These are phyloP conservation scores for Ampelocalamus luodianensis DNA, from an alignment of 176 grass and related monocot genomes.

Conservation along the genomic window DNA sequence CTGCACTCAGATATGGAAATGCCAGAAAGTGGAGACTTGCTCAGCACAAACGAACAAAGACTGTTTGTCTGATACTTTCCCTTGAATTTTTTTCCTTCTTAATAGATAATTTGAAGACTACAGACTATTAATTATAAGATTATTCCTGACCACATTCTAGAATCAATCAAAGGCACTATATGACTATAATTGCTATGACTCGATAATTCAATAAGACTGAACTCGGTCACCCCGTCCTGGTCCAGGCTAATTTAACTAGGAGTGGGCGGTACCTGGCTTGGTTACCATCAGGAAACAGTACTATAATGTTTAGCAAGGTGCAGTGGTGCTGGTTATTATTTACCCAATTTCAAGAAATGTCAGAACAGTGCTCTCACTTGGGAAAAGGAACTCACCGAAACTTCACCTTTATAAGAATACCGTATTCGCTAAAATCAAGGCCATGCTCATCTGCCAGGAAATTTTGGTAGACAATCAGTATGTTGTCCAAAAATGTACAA, in stretches of 20 bases:
- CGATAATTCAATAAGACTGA: neutral
- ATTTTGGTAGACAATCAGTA: constrained; percentile 4
- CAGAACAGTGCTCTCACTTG: constrained; percentile 2
- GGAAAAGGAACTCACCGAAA: constrained; percentile 74
- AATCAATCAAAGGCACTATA: neutral
- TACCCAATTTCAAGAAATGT: constrained; percentile 30
- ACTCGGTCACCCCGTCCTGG: neutral
- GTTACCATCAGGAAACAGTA: constrained; percentile 24
- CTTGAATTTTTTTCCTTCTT: neutral
- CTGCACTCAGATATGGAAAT: neutral
- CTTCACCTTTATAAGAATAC: constrained; percentile 96
- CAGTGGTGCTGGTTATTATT: neutral
- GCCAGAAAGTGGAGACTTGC: neutral
- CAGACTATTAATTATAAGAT: neutral
- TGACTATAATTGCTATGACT: neutral
- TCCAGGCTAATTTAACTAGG: neutral
- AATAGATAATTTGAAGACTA: constrained; percentile 8
- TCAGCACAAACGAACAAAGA: constrained; percentile 4
- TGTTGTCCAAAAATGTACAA: neutral
- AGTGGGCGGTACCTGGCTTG: neutral
- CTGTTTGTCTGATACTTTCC: neutral
- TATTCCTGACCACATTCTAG: neutral
- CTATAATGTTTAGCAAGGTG: neutral
- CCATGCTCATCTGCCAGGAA: constrained; percentile 81
- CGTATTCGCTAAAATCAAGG: constrained; percentile 83